Evolutionary conservation across 305 asterid species (phyloP).

Genomic region (Rubia tinctorum): DNA sequence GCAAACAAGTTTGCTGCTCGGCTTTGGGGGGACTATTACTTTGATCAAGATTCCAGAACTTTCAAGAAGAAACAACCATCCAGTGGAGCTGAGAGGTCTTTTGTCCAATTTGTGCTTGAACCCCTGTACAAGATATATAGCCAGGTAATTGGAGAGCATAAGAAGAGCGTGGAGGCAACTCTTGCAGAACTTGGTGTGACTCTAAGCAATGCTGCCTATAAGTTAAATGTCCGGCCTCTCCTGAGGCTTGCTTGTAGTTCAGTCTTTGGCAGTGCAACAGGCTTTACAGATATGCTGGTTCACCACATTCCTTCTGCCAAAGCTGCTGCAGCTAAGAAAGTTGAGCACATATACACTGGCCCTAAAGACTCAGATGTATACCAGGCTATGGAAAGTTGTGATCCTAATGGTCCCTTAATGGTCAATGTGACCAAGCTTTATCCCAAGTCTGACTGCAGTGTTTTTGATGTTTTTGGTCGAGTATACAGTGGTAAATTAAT

Average conservation of each 20-base stretch:
- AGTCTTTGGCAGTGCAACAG: constrained; percentile 93
- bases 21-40: constrained; percentile 97
- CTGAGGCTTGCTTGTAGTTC: constrained; percentile 91
- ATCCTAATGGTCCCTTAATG: constrained; percentile 88
- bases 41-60: constrained; percentile 66
- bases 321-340: constrained; percentile 78
- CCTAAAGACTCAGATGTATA: constrained; percentile 71
- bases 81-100: constrained; percentile 82
- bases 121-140: constrained; percentile 94
- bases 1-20: constrained; percentile 85
- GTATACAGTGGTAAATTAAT: constrained; percentile 92
- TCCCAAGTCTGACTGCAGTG: constrained; percentile 95
- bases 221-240: constrained; percentile 86
- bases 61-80: constrained; percentile 87
- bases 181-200: constrained; percentile 89
- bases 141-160: constrained; percentile 98
- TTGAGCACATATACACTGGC: constrained; percentile 87
- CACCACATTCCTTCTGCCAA: constrained; percentile 97
- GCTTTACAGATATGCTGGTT: constrained; percentile 97
- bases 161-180: constrained; percentile 93
- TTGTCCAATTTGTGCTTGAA: constrained; percentile 93
- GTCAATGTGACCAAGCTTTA: constrained; percentile 88
- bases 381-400: constrained; percentile 82
- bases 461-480: constrained; percentile 97
- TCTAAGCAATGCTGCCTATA: constrained; percentile 87